These are phyloP conservation scores for Scutellaria minor DNA, from an alignment of 257 asterid species.

Conservation along the genomic window DNA sequence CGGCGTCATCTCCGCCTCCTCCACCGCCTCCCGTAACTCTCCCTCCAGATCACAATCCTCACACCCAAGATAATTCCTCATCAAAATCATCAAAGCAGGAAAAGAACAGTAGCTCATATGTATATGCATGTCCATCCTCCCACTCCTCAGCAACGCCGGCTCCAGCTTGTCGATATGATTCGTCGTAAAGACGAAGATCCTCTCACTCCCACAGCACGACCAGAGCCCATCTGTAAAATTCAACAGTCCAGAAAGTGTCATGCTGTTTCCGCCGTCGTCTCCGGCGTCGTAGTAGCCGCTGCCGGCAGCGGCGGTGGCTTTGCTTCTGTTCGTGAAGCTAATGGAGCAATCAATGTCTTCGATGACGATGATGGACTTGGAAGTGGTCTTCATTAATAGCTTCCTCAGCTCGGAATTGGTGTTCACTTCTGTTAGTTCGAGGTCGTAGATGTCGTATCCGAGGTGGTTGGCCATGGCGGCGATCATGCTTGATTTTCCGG, in stretches of 20 bases:
- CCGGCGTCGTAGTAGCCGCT: not conserved
- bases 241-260: slow-evolving; percentile 68
- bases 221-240: slow-evolving; percentile 78
- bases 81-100: slow-evolving; percentile 57
- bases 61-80: slow-evolving; percentile 61
- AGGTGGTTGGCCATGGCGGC: slow-evolving; percentile 57
- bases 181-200: slow-evolving; percentile 75
- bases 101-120: slow-evolving; percentile 69
- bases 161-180: slow-evolving; percentile 75
- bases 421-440: slow-evolving; percentile 46
- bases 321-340: slow-evolving; percentile 20
- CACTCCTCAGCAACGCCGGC: slow-evolving; percentile 71
- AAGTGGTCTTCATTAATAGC: slow-evolving; percentile 45
- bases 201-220: slow-evolving; percentile 82
- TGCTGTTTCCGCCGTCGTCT: slow-evolving; percentile 48
- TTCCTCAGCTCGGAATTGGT: slow-evolving; percentile 48
- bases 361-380: slow-evolving; percentile 48
- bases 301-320: no score
- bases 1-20: slow-evolving; percentile 70
- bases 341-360: slow-evolving; percentile 55
- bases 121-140: slow-evolving; percentile 84
- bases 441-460: slow-evolving; percentile 52
- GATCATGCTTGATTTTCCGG: slow-evolving; percentile 56
- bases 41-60: slow-evolving; percentile 45
- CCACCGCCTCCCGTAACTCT: slow-evolving; percentile 42